Evolutionary conservation across 345 rosid genomes (phyloP).

Genomic region (Ailanthus altissimus): DNA sequence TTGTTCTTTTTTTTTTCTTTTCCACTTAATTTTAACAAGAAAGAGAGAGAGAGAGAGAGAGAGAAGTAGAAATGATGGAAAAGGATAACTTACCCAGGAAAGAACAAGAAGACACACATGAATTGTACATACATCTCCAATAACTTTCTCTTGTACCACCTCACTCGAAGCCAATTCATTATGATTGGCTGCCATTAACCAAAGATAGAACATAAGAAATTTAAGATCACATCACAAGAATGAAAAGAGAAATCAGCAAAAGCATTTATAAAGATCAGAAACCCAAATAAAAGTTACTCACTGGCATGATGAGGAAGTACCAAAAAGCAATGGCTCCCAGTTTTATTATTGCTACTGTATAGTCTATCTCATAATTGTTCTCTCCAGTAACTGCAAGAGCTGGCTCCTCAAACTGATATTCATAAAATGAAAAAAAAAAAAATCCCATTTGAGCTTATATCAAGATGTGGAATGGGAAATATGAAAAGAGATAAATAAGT

Average conservation of each 20-base stretch:
- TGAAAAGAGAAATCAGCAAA: background rate
- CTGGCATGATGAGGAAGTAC: constrained; percentile 81
- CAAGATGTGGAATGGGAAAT: background rate
- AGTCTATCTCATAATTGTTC: constrained; percentile 57
- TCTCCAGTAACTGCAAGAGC: constrained; percentile 80
- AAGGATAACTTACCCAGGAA: constrained; percentile 61
- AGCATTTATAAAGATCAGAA: background rate
- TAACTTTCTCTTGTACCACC: constrained; percentile 82
- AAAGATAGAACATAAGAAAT: background rate
- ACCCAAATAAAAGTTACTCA: constrained; percentile 26
- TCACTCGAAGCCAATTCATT: constrained; percentile 86
- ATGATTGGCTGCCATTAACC: constrained; percentile 67
- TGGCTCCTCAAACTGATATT: constrained; percentile 63
- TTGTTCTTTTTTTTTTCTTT: too few species aligned
- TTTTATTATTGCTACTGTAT: constrained; percentile 44
- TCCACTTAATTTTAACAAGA: too few species aligned
- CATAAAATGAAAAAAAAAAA: background rate
- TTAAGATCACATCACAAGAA: background rate
- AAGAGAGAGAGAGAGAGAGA: too few species aligned
- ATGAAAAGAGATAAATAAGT: background rate
- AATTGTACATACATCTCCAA: constrained; percentile 87
- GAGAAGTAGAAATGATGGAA: background rate
- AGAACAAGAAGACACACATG: constrained; percentile 90
- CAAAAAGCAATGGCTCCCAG: constrained; percentile 54
- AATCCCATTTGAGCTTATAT: background rate